Evolutionary conservation across 306 rosid genomes (phyloP).

Genomic region (Quercus aquifolioides): DNA sequence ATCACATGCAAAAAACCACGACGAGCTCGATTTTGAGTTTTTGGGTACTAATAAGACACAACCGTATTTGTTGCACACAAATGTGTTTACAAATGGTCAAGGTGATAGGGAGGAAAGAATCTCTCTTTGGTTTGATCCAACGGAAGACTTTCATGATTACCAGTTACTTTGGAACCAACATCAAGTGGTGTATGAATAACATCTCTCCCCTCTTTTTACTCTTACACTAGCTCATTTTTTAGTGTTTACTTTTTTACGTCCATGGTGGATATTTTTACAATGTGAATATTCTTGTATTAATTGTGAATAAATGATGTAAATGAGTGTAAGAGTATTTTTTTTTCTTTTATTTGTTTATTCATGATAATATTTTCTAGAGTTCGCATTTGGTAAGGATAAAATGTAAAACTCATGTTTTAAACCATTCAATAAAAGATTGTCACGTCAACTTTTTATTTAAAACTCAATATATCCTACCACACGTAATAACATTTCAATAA

Average conservation of each 20-base stretch:
- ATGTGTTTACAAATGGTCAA: slow-evolving; percentile 7
- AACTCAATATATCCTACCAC: no score
- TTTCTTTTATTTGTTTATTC: not conserved
- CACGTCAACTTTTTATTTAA: no score
- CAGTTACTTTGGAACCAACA: slow-evolving; percentile 22
- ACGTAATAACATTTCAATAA: no score
- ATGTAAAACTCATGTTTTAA: no score
- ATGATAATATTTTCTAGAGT: not conserved
- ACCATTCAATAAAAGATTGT: no score
- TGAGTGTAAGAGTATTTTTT: no score
- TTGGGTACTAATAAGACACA: slow-evolving; percentile 3
- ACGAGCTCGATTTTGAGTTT: slow-evolving; percentile 38
- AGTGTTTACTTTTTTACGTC: no score
- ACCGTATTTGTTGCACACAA: slow-evolving; percentile 21
- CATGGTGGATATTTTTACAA: no score
- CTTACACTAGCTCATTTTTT: no score
- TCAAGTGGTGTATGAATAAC: slow-evolving; percentile 16
- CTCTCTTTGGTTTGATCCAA: slow-evolving; percentile 24
- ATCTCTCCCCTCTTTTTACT: not conserved
- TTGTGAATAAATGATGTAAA: no score
- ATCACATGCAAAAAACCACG: not conserved
- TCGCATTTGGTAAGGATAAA: no score
- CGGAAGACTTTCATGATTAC: slow-evolving; percentile 22
- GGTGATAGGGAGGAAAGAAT: slow-evolving; percentile 18
- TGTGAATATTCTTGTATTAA: no score